Conservation (phyloP, 345 rosid species). For the Acer yangbiense region DNA sequence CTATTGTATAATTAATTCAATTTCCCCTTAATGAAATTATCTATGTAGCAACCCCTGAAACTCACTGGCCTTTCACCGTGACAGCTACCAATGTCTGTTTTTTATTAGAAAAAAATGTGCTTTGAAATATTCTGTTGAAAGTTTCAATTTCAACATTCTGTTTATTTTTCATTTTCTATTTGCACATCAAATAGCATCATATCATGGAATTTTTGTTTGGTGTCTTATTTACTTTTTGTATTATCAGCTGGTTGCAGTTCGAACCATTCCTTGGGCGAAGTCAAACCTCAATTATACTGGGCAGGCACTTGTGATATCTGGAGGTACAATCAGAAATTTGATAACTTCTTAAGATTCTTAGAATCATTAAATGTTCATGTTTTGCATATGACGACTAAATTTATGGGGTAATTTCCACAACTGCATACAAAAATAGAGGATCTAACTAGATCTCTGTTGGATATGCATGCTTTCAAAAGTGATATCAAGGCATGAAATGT, state of each 20-base stretch:
- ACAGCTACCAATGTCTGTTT: background rate
- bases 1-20: background rate
- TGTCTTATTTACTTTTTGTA: background rate
- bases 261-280: constrained; percentile 73
- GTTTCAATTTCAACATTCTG: background rate
- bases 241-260: constrained; percentile 51
- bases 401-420: background rate
- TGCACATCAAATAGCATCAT: background rate
- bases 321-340: constrained; percentile 38
- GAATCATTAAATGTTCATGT: background rate
- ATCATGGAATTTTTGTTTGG: background rate
- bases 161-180: background rate
- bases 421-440: background rate
- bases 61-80: background rate
- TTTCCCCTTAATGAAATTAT: background rate
- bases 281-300: constrained; percentile 72
- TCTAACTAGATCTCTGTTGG: background rate
- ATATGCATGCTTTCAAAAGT: background rate
- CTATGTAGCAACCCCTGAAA: background rate
- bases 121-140: background rate
- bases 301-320: constrained; percentile 69
- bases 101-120: background rate
- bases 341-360: background rate
- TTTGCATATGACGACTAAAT: background rate
- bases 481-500: background rate